Evolutionary conservation across 164 flowering plant species (phyloP).

Genomic region (Macadamia integrifolia): DNA sequence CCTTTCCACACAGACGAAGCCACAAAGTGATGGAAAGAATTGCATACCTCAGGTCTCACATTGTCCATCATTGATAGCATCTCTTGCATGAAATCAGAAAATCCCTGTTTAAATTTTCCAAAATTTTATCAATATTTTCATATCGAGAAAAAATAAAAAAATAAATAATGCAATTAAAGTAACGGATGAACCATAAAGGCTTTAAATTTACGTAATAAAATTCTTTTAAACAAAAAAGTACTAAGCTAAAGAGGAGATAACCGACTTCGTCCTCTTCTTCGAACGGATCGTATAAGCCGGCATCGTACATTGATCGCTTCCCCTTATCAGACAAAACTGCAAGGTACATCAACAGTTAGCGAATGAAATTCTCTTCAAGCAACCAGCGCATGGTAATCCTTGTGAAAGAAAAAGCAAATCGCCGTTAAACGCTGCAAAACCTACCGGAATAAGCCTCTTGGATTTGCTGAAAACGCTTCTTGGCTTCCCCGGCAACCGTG

Average conservation of each 20-base stretch:
- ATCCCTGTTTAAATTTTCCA: conserved; percentile 43
- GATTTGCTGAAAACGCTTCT: conserved; percentile 82
- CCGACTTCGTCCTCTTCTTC: conserved; percentile 77
- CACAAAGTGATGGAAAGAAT: not conserved
- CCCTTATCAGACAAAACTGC: conserved; percentile 71
- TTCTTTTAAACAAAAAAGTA: not conserved
- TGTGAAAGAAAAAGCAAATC: not conserved
- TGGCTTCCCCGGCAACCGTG: conserved; percentile 57
- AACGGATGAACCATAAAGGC: too few relatives aligned
- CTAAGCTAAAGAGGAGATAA: not conserved
- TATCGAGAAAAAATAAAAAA: not conserved
- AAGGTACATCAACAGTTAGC: not conserved
- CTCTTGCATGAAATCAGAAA: conserved; percentile 81
- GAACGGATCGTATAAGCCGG: conserved; percentile 65
- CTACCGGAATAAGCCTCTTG: conserved; percentile 89
- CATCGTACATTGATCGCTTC: conserved; percentile 75
- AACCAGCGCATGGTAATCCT: too few relatives aligned
- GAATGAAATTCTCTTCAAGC: too few relatives aligned
- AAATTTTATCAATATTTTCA: not conserved
- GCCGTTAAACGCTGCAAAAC: not conserved
- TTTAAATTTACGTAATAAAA: not conserved
- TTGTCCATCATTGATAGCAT: conserved; percentile 79
- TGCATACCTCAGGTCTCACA: conserved; percentile 51
- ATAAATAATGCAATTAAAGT: not conserved
- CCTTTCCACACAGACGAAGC: not conserved